Percentiles rank a stretch among this genome's conserved stretches.
Evolutionary conservation across 2,329 filamentous ascomycete genomes (phyloP).

Genomic region (Leptographium radiaticola): DNA sequence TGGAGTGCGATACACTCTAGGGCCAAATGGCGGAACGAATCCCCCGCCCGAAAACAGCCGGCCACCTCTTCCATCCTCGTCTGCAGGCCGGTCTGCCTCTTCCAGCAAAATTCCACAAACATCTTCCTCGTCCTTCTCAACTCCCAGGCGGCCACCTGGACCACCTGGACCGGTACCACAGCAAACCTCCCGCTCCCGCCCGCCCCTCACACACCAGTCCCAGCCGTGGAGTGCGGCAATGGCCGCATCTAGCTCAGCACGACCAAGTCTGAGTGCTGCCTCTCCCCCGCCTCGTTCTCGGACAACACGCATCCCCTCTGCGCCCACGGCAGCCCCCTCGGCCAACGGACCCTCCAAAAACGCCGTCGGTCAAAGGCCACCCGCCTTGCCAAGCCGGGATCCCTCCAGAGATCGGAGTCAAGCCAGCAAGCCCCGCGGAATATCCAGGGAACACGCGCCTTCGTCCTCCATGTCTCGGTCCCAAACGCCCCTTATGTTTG

Average conservation of each 20-base stretch:
- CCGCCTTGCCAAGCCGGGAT: conserved; percentile 21
- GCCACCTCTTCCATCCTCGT: background rate
- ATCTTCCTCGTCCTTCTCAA: background rate
- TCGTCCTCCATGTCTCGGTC: conserved; percentile 29
- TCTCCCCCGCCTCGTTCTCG: conserved; percentile 12
- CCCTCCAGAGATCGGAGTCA: conserved; percentile 10
- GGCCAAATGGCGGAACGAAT: background rate
- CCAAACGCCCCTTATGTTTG: conserved; percentile 24
- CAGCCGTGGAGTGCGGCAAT: conserved; percentile 28
- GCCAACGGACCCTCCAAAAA: conserved; percentile 22
- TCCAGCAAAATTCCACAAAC: conserved; percentile 25
- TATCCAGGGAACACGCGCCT: conserved; percentile 25
- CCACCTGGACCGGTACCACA: background rate
- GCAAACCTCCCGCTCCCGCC: conserved; percentile 14
- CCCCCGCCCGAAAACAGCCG: background rate
- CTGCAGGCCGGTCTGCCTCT: conserved; percentile 6
- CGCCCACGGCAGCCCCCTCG: background rate
- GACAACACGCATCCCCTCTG: background rate
- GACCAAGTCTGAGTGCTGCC: conserved; percentile 13
- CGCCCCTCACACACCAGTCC: conserved; percentile 27
- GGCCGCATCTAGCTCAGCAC: conserved; percentile 11
- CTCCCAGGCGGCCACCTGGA: conserved; percentile 1
- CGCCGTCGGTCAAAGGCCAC: conserved; percentile 36
- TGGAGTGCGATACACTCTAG: background rate
- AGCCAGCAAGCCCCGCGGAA: conserved; percentile 21